Evolutionary conservation across 768 basidiomycete species (phyloP).

Genomic region (Leucocoprinus leucothites): DNA sequence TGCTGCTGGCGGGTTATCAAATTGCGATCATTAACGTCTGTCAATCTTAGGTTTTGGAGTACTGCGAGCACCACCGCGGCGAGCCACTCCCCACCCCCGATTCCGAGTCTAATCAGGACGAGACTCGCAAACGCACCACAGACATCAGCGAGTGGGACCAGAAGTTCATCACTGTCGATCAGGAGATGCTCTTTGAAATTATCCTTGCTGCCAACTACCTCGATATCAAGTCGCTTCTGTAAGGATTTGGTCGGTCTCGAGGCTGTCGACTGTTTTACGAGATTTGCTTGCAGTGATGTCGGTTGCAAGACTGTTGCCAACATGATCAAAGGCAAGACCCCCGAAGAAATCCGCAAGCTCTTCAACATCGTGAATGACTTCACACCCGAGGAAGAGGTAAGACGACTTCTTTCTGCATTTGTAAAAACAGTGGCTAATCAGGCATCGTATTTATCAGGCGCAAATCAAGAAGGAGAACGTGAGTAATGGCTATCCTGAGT

Average conservation of each 20-base stretch:
- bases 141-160: constrained; percentile 99
- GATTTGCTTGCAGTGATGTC: constrained; percentile 64
- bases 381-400: constrained; percentile 97
- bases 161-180: constrained; percentile 97
- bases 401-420: constrained; percentile 18
- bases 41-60: constrained; percentile 82
- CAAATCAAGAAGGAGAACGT: constrained; percentile 99
- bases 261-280: neutral
- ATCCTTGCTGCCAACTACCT: constrained; percentile 99
- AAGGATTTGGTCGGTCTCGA: constrained; percentile 30
- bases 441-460: constrained; percentile 45
- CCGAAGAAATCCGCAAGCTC: constrained; percentile 97
- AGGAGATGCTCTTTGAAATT: constrained; percentile 99
- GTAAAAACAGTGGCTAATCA: constrained; percentile 9
- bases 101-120: constrained; percentile 79
- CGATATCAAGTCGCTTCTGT: constrained; percentile 98
- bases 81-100: constrained; percentile 92
- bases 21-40: constrained; percentile 12
- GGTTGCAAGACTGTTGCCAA: constrained; percentile 99
- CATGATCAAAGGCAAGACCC: constrained; percentile 99
- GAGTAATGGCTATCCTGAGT: constrained; percentile 29
- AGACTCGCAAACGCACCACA: constrained; percentile 95
- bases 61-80: constrained; percentile 98
- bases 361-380: constrained; percentile 99
- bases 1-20: constrained; percentile 8